Percentiles rank a stretch among this genome's conserved stretches.
Evolutionary conservation across 2,329 filamentous ascomycete species (phyloP).

Genomic region (Madurella fahalii): DNA sequence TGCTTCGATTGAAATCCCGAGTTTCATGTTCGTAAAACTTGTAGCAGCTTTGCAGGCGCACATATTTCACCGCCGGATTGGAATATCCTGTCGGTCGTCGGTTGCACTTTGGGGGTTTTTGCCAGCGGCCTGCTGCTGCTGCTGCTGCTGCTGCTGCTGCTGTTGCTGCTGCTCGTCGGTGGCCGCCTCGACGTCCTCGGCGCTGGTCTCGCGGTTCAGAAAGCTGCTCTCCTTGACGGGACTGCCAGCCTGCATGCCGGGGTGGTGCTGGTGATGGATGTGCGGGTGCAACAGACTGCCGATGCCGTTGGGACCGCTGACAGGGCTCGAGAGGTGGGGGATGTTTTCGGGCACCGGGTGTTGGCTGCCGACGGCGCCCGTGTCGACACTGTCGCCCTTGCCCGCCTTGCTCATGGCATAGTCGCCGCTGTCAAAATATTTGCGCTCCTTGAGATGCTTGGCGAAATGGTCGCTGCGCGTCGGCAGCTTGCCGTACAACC

Average conservation of each 20-base stretch:
- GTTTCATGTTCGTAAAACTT: neutral
- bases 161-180: slow-evolving; percentile 19
- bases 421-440: slow-evolving; percentile 96
- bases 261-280: slow-evolving; percentile 41
- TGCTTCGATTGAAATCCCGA: neutral
- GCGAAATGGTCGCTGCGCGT: slow-evolving; percentile 94
- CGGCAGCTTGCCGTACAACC: slow-evolving; percentile 95
- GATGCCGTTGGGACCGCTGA: slow-evolving; percentile 38
- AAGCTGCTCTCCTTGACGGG: slow-evolving; percentile 90
- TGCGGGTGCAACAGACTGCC: slow-evolving; percentile 42
- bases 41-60: neutral
- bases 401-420: slow-evolving; percentile 96
- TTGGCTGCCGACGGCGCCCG: slow-evolving; percentile 88
- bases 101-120: neutral
- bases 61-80: slow-evolving; percentile 14
- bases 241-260: slow-evolving; percentile 59
- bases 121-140: no score
- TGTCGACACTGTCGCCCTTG: slow-evolving; percentile 90
- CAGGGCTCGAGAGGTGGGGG: slow-evolving; percentile 74
- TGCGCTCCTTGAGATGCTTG: slow-evolving; percentile 98
- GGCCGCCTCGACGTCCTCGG: slow-evolving; percentile 43
- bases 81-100: slow-evolving; percentile 11
- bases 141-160: slow-evolving; percentile 11
- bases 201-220: slow-evolving; percentile 76
- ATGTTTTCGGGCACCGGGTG: slow-evolving; percentile 95